Evolutionary conservation across 2,329 filamentous ascomycete genomes (phyloP), one percentile per base, ranked within the genome.

Genomic region (Talaromyces amestolkiae): DNA sequence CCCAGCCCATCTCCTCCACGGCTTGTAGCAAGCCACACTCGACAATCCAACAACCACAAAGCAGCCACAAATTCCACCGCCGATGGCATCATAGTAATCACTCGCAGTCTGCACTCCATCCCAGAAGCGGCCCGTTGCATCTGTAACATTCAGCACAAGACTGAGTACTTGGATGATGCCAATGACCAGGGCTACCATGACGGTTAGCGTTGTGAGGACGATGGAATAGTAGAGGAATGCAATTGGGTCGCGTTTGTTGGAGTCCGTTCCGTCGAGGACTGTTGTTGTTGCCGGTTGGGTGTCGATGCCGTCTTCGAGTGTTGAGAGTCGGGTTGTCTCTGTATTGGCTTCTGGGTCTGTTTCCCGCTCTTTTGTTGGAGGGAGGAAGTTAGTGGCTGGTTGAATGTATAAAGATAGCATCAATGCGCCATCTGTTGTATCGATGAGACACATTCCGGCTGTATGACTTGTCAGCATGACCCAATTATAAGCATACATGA

Each of bases 191-290:
- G 93, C 92, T 0, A 96, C 92, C 4, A 91, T 79, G 27, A 97
- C 90, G 0, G 93, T 97, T 61, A 97, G 86, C 3, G 85, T 87
- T 0, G 92, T 97, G 33, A 97, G 83, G 0, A 96, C 90, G 70
- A 94, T 91, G 13, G 92, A 96, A 79, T 97, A 98, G 79, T 98
- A 98, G 1, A 97, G 80, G 56, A 97, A 93, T 0, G 93, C 93
- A n/a, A 98, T 87, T 0, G 86, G 85, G 72, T 98, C 93, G 65
- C 96, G 89, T 27, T 56, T 39, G 11, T 63, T 59, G 3, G 56
- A 59, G 13, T 45, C 56, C 3, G 56, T 43, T 3, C 56, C 56
- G 9, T 43, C 56, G 6, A 59, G 43, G 3, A 17, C 31, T 58
- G 35, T 62, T 35, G 90, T 80, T 13, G 87, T 91, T 45, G 89